Evolutionary conservation across 1,284 basidiomycete genomes (phyloP), one percentile per base, ranked within the genome.

Genomic region (Fomes fomentarius): DNA sequence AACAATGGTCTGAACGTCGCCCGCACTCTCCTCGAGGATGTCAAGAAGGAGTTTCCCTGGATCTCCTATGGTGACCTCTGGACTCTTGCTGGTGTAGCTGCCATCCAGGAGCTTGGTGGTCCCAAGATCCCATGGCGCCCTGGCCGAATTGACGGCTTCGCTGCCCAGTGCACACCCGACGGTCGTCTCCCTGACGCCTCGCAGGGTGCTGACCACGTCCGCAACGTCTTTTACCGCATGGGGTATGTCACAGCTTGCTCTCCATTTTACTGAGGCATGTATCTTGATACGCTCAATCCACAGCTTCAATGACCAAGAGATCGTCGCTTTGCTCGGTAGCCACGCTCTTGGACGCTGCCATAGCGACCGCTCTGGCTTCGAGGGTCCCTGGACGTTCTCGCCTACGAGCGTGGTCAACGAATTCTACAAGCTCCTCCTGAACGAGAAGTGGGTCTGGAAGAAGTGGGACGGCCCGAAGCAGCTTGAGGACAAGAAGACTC

Each of bases 291-390:
- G 33, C 25, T n/a, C n/a, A n/a, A n/a, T n/a, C n/a, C 44, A 53
- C 61, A 78, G 80, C 52, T 96, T 98, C 82, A 93, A 96, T 73
- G 96, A 98, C 77, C 93, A 95, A 73, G 94, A 96, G 75, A 96
- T 96, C 52, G 96, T 98, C 53, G 95, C 96, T 48, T 88, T 99
- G 62, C 85, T 85, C 30, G 96, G 96, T 64, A 96, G 93, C 40
- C 96, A 99, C 71, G 94, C 94, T 58, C 85, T 98, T 45, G 96
- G 96, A 39, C 91, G 96, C 69, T 96, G 94, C 82, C 96, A 98
- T 79, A 62, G 75, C 56, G 83, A 87, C 73, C 80, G 90, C 61
- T 94, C 91, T 54, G 93, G 93, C 37, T 96, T 90, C 72, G 89
- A 93, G 2, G 95, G 94, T 12, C 93, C 93, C 21, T 94, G 93